Percentiles rank a stretch among this genome's conserved stretches.
Conservation (phyloP, 345 rosid genomes). For the Gossypium ekmanianum region DNA sequence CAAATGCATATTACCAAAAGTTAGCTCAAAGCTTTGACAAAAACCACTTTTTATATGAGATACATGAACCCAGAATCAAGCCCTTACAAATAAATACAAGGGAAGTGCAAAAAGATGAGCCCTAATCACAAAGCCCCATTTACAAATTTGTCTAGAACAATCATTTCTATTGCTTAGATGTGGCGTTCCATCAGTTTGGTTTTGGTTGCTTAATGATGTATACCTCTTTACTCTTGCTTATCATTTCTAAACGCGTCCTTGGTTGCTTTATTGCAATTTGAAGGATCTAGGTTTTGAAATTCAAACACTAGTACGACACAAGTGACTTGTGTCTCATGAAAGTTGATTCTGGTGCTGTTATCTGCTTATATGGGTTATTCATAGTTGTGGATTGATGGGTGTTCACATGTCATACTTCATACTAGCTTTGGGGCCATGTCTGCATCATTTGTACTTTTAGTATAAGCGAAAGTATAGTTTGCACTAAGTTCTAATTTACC, state of each 20-base stretch:
- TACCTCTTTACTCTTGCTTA: not conserved
- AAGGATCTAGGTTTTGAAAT: not conserved
- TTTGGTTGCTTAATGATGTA: conserved; percentile 1
- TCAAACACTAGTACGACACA: not conserved
- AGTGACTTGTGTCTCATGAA: not conserved
- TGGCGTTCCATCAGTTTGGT: not conserved
- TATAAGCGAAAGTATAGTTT: too few species aligned
- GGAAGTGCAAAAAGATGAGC: not conserved
- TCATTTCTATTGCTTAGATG: not conserved
- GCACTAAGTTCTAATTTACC: too few species aligned
- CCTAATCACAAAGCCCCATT: not conserved
- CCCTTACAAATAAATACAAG: not conserved
- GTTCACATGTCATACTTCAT: too few species aligned
- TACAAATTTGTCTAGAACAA: not conserved
- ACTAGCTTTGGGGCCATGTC: too few species aligned
- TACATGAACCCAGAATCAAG: not conserved
- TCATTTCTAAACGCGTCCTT: not conserved
- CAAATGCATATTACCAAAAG: not conserved
- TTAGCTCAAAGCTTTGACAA: not conserved
- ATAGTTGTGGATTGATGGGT: not conserved
- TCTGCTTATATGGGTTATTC: not conserved
- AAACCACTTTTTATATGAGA: not conserved
- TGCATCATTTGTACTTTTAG: too few species aligned
- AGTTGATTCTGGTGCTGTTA: not conserved
- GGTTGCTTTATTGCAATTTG: not conserved